Conservation (phyloP, 208 protist species). For the Hexamita inflata region DNA sequence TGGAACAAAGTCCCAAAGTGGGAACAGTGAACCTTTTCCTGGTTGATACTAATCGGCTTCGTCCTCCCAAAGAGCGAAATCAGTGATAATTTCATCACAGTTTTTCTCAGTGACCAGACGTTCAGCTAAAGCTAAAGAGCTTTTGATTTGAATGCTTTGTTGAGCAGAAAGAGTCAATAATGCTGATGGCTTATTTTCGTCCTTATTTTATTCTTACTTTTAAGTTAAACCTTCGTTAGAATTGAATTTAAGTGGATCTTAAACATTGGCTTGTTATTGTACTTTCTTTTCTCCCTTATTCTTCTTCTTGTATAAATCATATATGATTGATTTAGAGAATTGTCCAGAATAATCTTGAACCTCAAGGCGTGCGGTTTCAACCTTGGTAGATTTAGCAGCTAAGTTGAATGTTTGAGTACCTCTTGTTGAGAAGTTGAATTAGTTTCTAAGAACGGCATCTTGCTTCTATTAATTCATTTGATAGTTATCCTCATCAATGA, state of each 20-base stretch:
- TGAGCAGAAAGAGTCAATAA: neutral
- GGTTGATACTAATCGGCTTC: neutral
- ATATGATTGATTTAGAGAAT: constrained; percentile 14
- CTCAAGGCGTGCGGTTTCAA: neutral
- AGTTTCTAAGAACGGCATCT: neutral
- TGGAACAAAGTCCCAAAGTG: constrained; percentile 3
- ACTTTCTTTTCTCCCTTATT: constrained; percentile 12
- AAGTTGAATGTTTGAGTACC: constrained; percentile 1
- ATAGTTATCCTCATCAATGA: constrained; percentile 1
- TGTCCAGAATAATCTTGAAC: neutral
- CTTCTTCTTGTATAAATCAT: constrained; percentile 19
- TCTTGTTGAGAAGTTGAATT: constrained; percentile 16
- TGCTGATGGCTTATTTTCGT: constrained; percentile 7
- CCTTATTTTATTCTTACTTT: constrained; percentile 1
- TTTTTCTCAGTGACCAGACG: neutral
- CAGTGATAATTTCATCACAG: neutral
- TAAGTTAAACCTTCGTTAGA: neutral
- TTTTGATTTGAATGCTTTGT: neutral
- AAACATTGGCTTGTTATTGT: neutral
- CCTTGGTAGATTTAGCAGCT: neutral
- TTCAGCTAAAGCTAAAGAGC: neutral
- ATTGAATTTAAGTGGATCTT: constrained; percentile 18
- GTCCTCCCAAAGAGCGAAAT: constrained; percentile 1
- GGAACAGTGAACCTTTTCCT: constrained; percentile 4
- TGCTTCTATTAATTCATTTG: neutral